Base-by-base conservation (phyloP, 73 alveolate species). In the Paramecium primaurelia region DNA sequence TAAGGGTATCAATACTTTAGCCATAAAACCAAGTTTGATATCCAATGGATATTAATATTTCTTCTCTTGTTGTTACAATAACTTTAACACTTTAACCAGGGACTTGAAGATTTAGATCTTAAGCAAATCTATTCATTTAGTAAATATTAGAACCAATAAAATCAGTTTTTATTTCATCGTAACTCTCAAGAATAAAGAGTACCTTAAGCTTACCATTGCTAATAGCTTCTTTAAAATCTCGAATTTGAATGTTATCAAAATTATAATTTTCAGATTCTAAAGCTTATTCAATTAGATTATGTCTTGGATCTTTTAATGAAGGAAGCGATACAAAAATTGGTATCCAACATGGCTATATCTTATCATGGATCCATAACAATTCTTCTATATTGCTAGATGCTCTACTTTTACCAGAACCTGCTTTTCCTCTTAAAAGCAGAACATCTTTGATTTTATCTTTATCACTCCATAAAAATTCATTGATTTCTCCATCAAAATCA, bases 331-430 rank as follows among this genome's bases (percentile, higher is more conserved):
- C 77, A 59, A 8, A 59, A 59, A 59, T 59, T 0, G 77, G 77
- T 4, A 59, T 59, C 36, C 59, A 47, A 47, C 11, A 9, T 11
- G 59, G 59, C 14, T 14, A 47, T 9, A 10, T 71, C 12, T 26
- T 8, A 36, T 28, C 36, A 28, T 9, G 2, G 8, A 28, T 40
- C 86, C 86, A 71, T 8, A 71, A 3, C 7, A 71, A 30, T 4
- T 71, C 86, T 34, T 71, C 86, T 26, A 71, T 71, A 18, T 71
- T 71, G 2, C 54, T 8, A 8, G 86, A 32, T 71, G 86, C 86
- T 18, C 58, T 71, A 32, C 86, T 71, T 28, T 71, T 71, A 9
- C 86, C 86, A 10, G 86, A 71, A 10, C 86, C 86, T 10, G 86
- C 86, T 36, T 32, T 18, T 8, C 86, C 86, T 28, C 30, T 32